Evolutionary conservation across 2,329 filamentous ascomycete genomes (phyloP).

Genomic region (Colletotrichum sp.): DNA sequence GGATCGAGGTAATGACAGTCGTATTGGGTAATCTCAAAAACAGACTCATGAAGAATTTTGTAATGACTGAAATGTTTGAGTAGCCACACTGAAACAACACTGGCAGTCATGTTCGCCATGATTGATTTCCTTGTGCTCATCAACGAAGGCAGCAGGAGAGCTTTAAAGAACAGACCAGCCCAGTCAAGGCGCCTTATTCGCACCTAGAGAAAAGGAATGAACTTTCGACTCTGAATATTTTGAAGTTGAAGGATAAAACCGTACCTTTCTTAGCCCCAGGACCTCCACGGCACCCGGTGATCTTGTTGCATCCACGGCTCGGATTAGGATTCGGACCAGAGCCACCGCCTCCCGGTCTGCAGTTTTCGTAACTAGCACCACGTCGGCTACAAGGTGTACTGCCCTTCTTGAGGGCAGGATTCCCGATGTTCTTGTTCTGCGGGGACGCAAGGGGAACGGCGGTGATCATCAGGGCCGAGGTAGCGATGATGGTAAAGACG

Average conservation of each 20-base stretch:
- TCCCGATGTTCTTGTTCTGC: not conserved
- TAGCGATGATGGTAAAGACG: not conserved
- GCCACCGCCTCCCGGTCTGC: not conserved
- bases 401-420: not conserved
- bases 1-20: not conserved
- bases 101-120: not conserved
- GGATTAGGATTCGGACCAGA: not conserved
- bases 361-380: not conserved
- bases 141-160: not conserved
- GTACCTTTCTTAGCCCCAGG: not conserved
- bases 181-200: not conserved
- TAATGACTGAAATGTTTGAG: not conserved
- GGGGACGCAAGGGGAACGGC: not conserved
- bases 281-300: not conserved
- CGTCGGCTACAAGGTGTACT: not conserved
- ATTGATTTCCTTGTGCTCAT: not conserved
- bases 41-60: fast-evolving
- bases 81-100: not conserved
- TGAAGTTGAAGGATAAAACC: not conserved
- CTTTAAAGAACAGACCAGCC: not conserved
- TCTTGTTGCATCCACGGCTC: not conserved
- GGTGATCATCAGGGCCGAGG: not conserved
- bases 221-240: not conserved
- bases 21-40: not conserved
- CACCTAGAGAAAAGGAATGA: not conserved